Evolutionary conservation across 139 green algal genomes (phyloP).

Genomic region (Bryopsis sp.): DNA sequence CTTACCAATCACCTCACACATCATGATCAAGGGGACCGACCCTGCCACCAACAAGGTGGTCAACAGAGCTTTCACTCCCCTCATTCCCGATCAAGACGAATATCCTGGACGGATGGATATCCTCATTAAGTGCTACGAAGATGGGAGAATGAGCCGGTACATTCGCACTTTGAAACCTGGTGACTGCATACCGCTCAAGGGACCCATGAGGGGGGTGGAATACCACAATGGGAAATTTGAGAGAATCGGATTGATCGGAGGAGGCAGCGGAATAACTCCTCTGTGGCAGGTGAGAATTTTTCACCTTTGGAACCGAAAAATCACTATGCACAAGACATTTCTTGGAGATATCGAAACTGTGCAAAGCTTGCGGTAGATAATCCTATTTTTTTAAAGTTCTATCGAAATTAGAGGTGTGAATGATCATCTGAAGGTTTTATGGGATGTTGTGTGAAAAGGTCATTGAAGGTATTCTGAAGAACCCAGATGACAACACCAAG

Average conservation of each 20-base stretch:
- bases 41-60: slow-evolving; percentile 4
- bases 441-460: slow-evolving; percentile 41
- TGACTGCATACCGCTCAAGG: slow-evolving; percentile 1
- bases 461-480: slow-evolving; percentile 63
- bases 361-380: too few species aligned
- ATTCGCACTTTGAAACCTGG: background rate
- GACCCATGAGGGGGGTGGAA: background rate
- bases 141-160: slow-evolving; percentile 18
- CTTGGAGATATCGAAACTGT: too few species aligned
- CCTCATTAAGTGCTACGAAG: slow-evolving; percentile 18
- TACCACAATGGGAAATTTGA: slow-evolving; percentile 4
- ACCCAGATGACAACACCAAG: slow-evolving; percentile 69
- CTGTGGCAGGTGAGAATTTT: slow-evolving; percentile 17
- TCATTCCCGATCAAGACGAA: slow-evolving; percentile 15
- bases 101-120: background rate
- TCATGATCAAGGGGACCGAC: slow-evolving; percentile 13
- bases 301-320: too few species aligned
- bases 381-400: too few species aligned
- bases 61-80: slow-evolving; percentile 3
- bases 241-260: slow-evolving; percentile 13
- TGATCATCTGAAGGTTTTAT: too few species aligned
- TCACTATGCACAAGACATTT: too few species aligned
- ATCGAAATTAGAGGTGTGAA: too few species aligned
- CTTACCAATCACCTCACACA: slow-evolving; percentile 15
- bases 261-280: slow-evolving; percentile 18